Evolutionary conservation across 352 stramenopile species (phyloP).

Genomic region (Phytophthora meadii): DNA sequence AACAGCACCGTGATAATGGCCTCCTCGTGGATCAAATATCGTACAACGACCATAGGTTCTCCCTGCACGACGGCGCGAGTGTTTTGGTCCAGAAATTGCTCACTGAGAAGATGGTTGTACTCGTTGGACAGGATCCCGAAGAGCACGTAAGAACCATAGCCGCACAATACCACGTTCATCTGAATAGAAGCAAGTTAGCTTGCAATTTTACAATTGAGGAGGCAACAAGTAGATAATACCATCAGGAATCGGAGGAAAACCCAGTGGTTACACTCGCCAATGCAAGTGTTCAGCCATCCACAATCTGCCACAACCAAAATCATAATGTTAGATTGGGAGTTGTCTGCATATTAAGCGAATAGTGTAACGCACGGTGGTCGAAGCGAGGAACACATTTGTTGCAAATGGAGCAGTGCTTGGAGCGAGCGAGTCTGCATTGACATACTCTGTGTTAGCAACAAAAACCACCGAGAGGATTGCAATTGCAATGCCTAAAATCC

Average conservation of each 20-base stretch:
- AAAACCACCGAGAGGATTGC: not conserved
- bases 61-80: slow-evolving; percentile 46
- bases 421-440: slow-evolving; percentile 53
- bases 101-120: slow-evolving; percentile 43
- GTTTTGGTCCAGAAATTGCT: slow-evolving; percentile 53
- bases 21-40: slow-evolving; percentile 62
- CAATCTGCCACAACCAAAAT: slow-evolving; percentile 35
- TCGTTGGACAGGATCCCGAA: slow-evolving; percentile 52
- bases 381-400: slow-evolving; percentile 70
- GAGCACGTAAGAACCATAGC: slow-evolving; percentile 63
- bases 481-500: not conserved
- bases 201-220: not conserved
- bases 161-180: slow-evolving; percentile 57
- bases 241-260: slow-evolving; percentile 63
- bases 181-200: slow-evolving; percentile 17
- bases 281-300: slow-evolving; percentile 71
- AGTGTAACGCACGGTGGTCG: slow-evolving; percentile 55
- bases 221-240: slow-evolving; percentile 24
- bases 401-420: slow-evolving; percentile 75
- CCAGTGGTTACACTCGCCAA: slow-evolving; percentile 69
- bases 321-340: not conserved
- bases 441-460: slow-evolving; percentile 8
- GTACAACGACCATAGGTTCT: slow-evolving; percentile 48
- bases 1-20: slow-evolving; percentile 50
- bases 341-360: not conserved